These are phyloP conservation scores for Blastobotrys peoriensis DNA, from an alignment of 805 yeast species.

Conservation along the genomic window DNA sequence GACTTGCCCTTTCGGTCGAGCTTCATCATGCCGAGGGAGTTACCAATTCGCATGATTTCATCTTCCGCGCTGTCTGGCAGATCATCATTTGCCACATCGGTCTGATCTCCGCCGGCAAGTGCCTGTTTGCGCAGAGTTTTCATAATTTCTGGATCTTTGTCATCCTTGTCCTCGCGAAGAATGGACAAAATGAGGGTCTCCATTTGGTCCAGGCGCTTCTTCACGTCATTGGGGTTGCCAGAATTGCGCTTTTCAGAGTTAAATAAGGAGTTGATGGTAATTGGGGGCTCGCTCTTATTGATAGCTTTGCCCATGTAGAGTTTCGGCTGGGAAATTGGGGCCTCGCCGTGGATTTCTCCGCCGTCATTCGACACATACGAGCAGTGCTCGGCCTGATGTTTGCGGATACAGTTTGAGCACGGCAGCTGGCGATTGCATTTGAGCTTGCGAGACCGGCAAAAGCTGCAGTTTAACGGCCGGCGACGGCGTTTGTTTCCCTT, in stretches of 20 bases:
- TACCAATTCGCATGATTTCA: constrained; percentile 16
- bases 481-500: constrained; percentile 25
- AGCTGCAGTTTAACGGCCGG: constrained; percentile 28
- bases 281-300: not conserved
- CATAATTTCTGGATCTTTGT: not conserved
- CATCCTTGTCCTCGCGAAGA: constrained; percentile 12
- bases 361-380: constrained; percentile 9
- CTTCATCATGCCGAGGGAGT: constrained; percentile 31
- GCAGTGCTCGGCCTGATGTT: constrained; percentile 17
- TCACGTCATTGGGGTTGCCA: constrained; percentile 17
- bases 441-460: constrained; percentile 30
- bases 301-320: not conserved
- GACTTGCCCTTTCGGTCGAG: constrained; percentile 29
- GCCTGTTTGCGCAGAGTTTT: not conserved
- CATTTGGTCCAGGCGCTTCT: constrained; percentile 25
- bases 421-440: constrained; percentile 32
- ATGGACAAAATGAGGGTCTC: constrained; percentile 25
- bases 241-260: not conserved
- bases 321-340: not conserved
- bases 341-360: not conserved
- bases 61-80: constrained; percentile 14
- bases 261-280: not conserved
- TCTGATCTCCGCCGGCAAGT: not conserved
- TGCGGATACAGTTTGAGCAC: constrained; percentile 28
- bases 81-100: constrained; percentile 8